Evolutionary conservation across 257 asterid genomes (phyloP), one percentile per base, ranked within the genome.

Genomic region (Asclepias syriaca): DNA sequence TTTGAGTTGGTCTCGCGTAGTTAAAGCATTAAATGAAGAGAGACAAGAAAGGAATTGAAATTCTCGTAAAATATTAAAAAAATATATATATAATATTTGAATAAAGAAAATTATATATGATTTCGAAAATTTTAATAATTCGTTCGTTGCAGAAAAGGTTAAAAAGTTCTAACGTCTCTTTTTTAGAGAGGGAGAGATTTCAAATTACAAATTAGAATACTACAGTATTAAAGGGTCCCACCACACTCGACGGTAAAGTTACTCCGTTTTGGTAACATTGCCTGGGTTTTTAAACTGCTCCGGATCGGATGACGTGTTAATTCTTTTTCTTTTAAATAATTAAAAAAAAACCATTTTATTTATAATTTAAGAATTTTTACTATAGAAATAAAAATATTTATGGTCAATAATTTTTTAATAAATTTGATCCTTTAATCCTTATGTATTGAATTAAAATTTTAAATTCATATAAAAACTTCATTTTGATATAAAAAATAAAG

Each of bases 91-190:
- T 34, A 34, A 34, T 34, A 34, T 54, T 80, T 72, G 68, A 63
- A 75, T 16, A 53, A 75, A 22, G 29, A 14, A 69, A 46, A 64
- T 56, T 34, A 50, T 56, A 43, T 51, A 40, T 32, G 32, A 43
- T 56, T 59, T 71, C 60, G 65, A n/a, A 65, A 51, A 69, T 65
- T 37, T 29, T 61, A 39, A 9, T 55, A 50, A 58, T 76, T 43
- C 75, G 50, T 77, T 77, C 55, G 40, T 18, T 66, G 3, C 81
- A 76, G 77, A 87, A 85, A 85, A 86, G 83, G 86, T 81, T 80
- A 81, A 88, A 90, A 83, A 70, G 79, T 29, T 65, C 77, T 66
- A 90, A 90, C 96, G 96, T 88, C 95, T 90, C 95, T 90, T 90
- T 85, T 70, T 54, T 65, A 24, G 72, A 43, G 72, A 75, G 79